Evolutionary conservation across 768 basidiomycete species (phyloP).

Genomic region (Hebeloma cylindrosporum): DNA sequence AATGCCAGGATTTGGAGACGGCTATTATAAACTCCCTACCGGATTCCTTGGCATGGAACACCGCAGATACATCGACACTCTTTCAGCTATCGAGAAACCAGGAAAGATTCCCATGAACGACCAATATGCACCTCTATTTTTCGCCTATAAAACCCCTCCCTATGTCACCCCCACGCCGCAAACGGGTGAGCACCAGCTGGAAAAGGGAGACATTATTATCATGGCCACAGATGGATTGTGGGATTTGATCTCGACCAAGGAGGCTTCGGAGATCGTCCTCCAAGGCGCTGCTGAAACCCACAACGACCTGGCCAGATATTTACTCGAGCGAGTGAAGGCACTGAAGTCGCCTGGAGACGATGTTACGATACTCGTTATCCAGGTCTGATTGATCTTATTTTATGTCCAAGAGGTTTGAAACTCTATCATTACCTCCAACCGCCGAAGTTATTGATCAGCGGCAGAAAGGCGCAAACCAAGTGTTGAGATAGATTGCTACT

Average conservation of each 20-base stretch:
- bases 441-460: too few species aligned
- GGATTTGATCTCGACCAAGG: slow-evolving; percentile 51
- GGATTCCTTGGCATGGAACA: slow-evolving; percentile 31
- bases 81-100: slow-evolving; percentile 32
- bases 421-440: too few species aligned
- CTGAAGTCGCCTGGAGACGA: slow-evolving; percentile 33
- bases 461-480: too few species aligned
- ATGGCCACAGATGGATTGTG: slow-evolving; percentile 58
- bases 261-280: slow-evolving; percentile 42
- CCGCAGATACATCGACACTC: slow-evolving; percentile 32
- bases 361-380: slow-evolving; percentile 33
- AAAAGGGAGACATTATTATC: slow-evolving; percentile 43
- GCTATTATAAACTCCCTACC: slow-evolving; percentile 37
- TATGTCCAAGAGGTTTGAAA: too few species aligned
- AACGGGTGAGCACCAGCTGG: slow-evolving; percentile 37
- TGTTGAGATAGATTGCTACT: too few species aligned
- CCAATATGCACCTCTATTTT: slow-evolving; percentile 35
- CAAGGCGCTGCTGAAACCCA: slow-evolving; percentile 20
- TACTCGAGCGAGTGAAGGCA: slow-evolving; percentile 26
- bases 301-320: slow-evolving; percentile 29
- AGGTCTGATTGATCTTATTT: slow-evolving; percentile 8
- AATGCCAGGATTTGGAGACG: slow-evolving; percentile 40
- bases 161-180: slow-evolving; percentile 56
- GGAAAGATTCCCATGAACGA: slow-evolving; percentile 35
- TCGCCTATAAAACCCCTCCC: slow-evolving; percentile 57